Conservation (phyloP, 2,329 filamentous ascomycete species). For the Exophiala mesophila region DNA sequence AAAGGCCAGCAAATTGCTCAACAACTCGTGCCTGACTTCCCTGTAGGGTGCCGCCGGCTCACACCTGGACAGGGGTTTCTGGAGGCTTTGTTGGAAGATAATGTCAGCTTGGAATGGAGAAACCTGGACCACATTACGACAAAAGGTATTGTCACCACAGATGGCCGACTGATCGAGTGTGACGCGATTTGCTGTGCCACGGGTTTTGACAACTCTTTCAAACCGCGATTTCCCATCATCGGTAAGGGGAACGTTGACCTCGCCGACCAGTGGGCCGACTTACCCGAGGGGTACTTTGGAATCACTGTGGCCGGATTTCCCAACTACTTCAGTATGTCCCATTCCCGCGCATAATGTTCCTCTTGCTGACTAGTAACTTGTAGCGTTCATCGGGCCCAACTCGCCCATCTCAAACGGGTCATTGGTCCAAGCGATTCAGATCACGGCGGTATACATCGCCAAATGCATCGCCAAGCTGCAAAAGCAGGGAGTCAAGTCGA, state of each 20-base stretch:
- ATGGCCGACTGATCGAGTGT: constrained; percentile 28
- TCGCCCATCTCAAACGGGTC: constrained; percentile 28
- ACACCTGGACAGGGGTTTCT: constrained; percentile 37
- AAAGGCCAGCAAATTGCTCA: constrained; percentile 11
- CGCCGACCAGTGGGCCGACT: constrained; percentile 26
- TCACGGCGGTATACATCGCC: constrained; percentile 28
- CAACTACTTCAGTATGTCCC: constrained; percentile 32
- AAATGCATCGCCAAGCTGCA: constrained; percentile 20
- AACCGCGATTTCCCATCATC: constrained; percentile 33
- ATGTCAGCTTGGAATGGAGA: constrained; percentile 16
- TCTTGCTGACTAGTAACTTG: too few species aligned
- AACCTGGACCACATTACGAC: constrained; percentile 28
- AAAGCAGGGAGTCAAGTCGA: constrained; percentile 11
- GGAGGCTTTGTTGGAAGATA: constrained; percentile 19
- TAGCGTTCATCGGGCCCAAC: constrained; percentile 32
- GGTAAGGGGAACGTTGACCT: constrained; percentile 24
- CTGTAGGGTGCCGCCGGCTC: constrained; percentile 28
- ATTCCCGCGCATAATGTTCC: too few species aligned
- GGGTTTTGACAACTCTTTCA: constrained; percentile 34
- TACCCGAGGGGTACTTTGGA: constrained; percentile 27
- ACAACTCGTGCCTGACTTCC: constrained; percentile 15
- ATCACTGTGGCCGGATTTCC: constrained; percentile 27
- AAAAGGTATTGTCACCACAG: constrained; percentile 27
- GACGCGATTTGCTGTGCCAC: constrained; percentile 36
- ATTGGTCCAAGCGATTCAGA: constrained; percentile 24